Evolutionary conservation across 2,329 filamentous ascomycete species (phyloP).

Genomic region (Colletotrichum sublineola): DNA sequence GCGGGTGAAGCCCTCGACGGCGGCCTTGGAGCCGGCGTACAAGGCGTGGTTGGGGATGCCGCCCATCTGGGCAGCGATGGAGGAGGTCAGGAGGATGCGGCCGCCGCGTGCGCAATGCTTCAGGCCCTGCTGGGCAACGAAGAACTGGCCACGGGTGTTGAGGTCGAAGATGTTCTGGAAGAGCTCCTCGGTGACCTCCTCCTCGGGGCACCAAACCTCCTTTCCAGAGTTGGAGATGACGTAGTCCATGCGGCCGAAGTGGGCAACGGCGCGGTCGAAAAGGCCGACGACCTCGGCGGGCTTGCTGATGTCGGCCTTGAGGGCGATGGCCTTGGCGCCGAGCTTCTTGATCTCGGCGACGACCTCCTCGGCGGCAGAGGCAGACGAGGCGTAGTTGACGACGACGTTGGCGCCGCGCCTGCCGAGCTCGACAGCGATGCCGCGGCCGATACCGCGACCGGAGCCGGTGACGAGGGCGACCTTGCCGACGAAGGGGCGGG

Average conservation of each 20-base stretch:
- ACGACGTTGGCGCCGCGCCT: constrained; percentile 74
- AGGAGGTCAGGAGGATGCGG: constrained; percentile 79
- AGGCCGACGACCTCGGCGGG: constrained; percentile 71
- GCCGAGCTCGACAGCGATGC: constrained; percentile 76
- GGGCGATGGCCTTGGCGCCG: constrained; percentile 68
- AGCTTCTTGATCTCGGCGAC: constrained; percentile 68
- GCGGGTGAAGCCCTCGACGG: constrained; percentile 79
- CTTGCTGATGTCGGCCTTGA: constrained; percentile 75
- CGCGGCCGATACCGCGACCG: constrained; percentile 75
- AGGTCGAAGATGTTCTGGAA: constrained; percentile 80
- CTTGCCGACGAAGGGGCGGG: constrained; percentile 62
- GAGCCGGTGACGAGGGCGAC: constrained; percentile 74
- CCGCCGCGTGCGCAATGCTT: constrained; percentile 78
- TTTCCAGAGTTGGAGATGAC: constrained; percentile 80
- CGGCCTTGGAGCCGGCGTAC: constrained; percentile 80
- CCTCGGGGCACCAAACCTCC: constrained; percentile 78
- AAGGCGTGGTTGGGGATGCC: constrained; percentile 78
- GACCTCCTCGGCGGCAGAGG: constrained; percentile 67
- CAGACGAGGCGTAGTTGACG: constrained; percentile 75
- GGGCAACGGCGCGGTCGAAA: constrained; percentile 73
- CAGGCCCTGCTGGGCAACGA: constrained; percentile 81
- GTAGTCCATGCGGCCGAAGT: constrained; percentile 79
- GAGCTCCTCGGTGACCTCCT: constrained; percentile 77
- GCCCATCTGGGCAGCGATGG: constrained; percentile 75
- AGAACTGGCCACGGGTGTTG: constrained; percentile 80